Percentiles rank a stretch among this genome's conserved stretches.
Conservation (phyloP, 345 rosid genomes). For the Hibiscus tridactylites region DNA sequence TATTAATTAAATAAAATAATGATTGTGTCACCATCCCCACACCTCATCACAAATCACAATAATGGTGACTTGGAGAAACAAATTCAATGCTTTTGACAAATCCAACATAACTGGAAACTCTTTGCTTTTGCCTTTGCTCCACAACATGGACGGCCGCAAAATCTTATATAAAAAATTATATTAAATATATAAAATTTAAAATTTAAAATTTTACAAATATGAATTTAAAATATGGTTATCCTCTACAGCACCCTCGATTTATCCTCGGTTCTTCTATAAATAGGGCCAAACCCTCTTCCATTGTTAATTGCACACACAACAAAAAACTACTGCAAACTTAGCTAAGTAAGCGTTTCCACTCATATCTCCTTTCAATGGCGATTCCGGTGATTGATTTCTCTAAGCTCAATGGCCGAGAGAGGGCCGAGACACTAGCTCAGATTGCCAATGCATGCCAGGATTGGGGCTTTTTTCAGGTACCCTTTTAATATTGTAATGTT, state of each 20-base stretch:
- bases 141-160: no score
- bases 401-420: slow-evolving; percentile 59
- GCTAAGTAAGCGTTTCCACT: neutral
- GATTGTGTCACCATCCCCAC: no score
- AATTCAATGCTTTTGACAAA: neutral
- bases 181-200: no score
- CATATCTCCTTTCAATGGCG: slow-evolving; percentile 40
- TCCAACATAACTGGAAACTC: slow-evolving; percentile 14
- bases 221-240: no score
- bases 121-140: neutral
- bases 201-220: no score
- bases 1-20: neutral
- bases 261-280: slow-evolving; percentile 13
- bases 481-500: neutral
- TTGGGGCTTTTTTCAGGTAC: slow-evolving; percentile 96
- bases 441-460: slow-evolving; percentile 74
- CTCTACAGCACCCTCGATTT: no score
- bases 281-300: neutral
- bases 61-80: slow-evolving; percentile 9
- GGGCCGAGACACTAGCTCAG: slow-evolving; percentile 51
- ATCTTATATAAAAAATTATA: no score
- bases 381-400: slow-evolving; percentile 92
- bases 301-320: neutral
- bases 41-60: neutral
- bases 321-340: neutral